Evolutionary conservation across 306 rosid species (phyloP).

Genomic region (Vicia faba): DNA sequence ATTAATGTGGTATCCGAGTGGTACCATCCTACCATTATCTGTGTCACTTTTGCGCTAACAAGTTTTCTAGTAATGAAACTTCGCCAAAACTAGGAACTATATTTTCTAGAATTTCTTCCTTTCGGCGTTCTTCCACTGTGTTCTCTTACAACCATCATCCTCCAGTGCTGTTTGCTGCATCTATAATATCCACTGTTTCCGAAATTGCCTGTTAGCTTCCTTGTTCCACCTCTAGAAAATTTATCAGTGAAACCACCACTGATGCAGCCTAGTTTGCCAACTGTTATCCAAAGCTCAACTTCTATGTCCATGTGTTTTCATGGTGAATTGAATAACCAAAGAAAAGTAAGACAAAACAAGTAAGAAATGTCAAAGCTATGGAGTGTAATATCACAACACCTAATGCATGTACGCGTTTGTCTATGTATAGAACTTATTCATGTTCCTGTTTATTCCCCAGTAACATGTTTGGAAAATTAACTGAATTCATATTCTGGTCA

Average conservation of each 20-base stretch:
- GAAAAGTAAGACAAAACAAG: constrained; percentile 1
- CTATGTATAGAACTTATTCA: not conserved
- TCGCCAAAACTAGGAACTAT: not conserved
- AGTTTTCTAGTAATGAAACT: not conserved
- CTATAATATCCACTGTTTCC: not conserved
- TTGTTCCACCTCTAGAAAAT: not conserved
- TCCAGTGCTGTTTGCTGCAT: not conserved
- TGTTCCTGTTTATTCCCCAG: not conserved
- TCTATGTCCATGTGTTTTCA: not conserved
- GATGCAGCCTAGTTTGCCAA: not conserved
- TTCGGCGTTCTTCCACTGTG: not conserved
- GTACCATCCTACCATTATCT: not conserved
- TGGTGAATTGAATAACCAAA: not conserved
- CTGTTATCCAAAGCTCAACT: not conserved
- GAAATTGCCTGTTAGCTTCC: not conserved
- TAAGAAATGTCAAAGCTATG: not conserved
- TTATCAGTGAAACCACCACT: not conserved
- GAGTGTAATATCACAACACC: not conserved
- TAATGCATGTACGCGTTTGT: not conserved
- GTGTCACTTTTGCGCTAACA: not conserved
- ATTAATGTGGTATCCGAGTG: not conserved
- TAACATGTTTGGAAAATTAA: not conserved
- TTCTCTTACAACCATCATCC: not conserved
- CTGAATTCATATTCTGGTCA: not conserved
- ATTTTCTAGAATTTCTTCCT: not conserved